These are phyloP conservation scores for Chrysosporium keratinophilum DNA, from an alignment of 2,329 filamentous ascomycete genomes.

Conservation along the genomic window DNA sequence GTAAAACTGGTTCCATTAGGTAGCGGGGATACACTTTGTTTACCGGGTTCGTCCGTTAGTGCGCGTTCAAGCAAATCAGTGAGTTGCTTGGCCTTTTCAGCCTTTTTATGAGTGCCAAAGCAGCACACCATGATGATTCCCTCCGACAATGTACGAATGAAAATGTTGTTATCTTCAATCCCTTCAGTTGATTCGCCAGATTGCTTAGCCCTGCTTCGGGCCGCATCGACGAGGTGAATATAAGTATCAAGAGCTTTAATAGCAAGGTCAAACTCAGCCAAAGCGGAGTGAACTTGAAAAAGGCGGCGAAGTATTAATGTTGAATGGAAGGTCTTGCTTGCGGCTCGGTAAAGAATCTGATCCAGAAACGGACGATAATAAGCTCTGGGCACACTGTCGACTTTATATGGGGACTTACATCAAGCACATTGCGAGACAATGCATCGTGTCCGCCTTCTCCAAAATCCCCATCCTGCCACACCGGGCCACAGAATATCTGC, in stretches of 20 bases:
- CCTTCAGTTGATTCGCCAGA: conserved; percentile 50
- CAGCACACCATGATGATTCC: conserved; percentile 72
- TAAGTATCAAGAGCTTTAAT: conserved; percentile 89
- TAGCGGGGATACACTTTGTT: neutral
- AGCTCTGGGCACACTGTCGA: neutral
- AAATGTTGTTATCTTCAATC: conserved; percentile 66
- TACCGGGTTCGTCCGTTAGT: neutral
- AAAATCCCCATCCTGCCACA: conserved; percentile 71
- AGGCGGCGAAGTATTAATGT: conserved; percentile 76
- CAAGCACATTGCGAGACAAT: conserved; percentile 65
- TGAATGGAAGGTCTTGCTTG: conserved; percentile 91
- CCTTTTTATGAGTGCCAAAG: conserved; percentile 63
- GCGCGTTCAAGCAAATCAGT: conserved; percentile 43
- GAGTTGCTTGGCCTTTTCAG: conserved; percentile 66
- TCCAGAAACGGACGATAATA: neutral
- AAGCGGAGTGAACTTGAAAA: conserved; percentile 74
- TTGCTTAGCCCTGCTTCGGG: conserved; percentile 74
- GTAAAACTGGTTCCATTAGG: conserved; percentile 17
- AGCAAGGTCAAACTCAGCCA: conserved; percentile 86
- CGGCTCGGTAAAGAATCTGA: conserved; percentile 74
- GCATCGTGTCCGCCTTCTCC: conserved; percentile 69
- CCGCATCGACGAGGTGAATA: conserved; percentile 73
- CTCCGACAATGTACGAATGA: conserved; percentile 68
- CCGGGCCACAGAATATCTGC: conserved; percentile 65
- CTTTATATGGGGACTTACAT: conserved; percentile 33